phyloP scores from a whole-genome alignment of 2,329 filamentous ascomycete species.

The Didymella pinodella region DNA sequence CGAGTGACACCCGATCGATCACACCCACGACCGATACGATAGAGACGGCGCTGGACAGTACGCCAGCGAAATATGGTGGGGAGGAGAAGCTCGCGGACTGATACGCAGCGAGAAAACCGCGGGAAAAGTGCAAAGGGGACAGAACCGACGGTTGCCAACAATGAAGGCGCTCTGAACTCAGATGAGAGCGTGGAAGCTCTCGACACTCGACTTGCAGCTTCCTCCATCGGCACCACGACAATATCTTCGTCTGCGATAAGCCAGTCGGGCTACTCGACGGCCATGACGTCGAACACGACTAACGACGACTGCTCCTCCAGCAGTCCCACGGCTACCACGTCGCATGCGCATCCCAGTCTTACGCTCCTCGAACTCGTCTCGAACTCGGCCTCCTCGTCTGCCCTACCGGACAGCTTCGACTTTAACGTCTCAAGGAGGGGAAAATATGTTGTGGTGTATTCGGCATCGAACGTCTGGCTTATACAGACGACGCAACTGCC shows the following conservation, averaged over 20 bases:
- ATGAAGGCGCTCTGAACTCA: constrained; percentile 36
- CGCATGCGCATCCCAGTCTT: constrained; percentile 43
- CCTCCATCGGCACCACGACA: constrained; percentile 30
- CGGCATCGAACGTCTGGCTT: constrained; percentile 50
- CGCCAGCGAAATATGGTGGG: constrained; percentile 34
- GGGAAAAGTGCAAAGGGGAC: constrained; percentile 35
- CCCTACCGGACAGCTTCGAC: constrained; percentile 49
- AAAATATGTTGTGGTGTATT: constrained; percentile 49
- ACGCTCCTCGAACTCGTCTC: constrained; percentile 51
- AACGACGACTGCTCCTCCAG: constrained; percentile 37
- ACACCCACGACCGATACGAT: constrained; percentile 3
- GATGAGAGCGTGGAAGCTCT: constrained; percentile 31
- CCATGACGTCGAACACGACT: constrained; percentile 46
- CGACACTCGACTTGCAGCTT: constrained; percentile 42
- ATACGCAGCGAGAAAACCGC: constrained; percentile 29
- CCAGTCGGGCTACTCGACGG: constrained; percentile 43
- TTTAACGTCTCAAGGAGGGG: constrained; percentile 50
- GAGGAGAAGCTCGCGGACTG: constrained; percentile 29
- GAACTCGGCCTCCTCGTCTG: constrained; percentile 50
- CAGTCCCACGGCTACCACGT: constrained; percentile 28
- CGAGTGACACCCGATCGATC: constrained; percentile 4
- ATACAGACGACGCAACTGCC: constrained; percentile 49
- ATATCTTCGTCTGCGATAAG: constrained; percentile 38
- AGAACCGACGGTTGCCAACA: constrained; percentile 32
- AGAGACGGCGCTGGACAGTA: constrained; percentile 4